Base-by-base conservation (phyloP, 441 rosid species). In the Raphanus hybrid region DNA sequence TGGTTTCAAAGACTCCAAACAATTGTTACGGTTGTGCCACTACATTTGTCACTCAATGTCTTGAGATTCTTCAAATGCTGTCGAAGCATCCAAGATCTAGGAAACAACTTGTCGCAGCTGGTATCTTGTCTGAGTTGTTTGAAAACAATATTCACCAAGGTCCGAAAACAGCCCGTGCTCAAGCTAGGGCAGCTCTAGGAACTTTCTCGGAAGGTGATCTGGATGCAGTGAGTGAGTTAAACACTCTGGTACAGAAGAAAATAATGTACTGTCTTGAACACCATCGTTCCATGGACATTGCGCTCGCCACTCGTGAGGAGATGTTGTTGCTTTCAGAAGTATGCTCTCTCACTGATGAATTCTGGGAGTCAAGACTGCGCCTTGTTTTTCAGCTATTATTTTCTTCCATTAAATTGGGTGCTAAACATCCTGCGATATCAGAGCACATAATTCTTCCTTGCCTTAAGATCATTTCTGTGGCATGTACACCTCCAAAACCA, bases 121-220 rank as follows among this genome's bases (percentile, higher is more conserved):
- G 98, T 76, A 88, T 97, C 82, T 83, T 97, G 74, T 84, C 97
- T 6, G 98, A 97, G 87, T 79, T 96, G 84, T 96, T 97, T 78
- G 99, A 93, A 79, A 97, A 97, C 83, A 93, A 97, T 84, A 96
- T 97, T 76, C 99, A 96, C 86, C 99, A 96, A 79, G 99, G 99
- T 84, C 92, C 97, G 11, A 96, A 90, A 89, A 72, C 98, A 76
- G 89, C 98, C 65, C 97, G 98, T 67, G 83, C 89, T 70, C 99
- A 93, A 85, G 98, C 99, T 69, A 93, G 99, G 83, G 87, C 97
- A 45, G 99, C 93, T 43, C 97, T 97, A 62, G 88, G 93, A 86
- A 90, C 98, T 82, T 91, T 97, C 84, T 96, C 98, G 61, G 98
- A 93, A 86, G 98, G 98, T 76, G 98, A 97, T 86, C 80, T 75